Conservation (phyloP, 164 flowering plant genomes). For the Warburgia ugandensis region DNA sequence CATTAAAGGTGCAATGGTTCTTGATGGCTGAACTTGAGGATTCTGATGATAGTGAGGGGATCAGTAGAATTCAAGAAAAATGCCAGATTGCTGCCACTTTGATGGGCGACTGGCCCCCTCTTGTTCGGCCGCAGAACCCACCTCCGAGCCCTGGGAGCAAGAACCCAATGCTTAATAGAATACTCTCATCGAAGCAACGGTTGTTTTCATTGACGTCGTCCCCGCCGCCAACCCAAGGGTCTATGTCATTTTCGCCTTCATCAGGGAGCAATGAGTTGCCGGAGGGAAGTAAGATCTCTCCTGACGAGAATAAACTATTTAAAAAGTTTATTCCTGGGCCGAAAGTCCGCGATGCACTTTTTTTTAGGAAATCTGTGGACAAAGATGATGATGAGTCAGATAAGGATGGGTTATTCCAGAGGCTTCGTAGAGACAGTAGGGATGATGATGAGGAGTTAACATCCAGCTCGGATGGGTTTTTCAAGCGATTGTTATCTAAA, state of each 20-base stretch:
- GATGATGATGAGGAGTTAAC: constrained; percentile 62
- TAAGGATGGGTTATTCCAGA: constrained; percentile 43
- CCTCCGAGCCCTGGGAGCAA: constrained; percentile 55
- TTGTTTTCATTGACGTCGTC: constrained; percentile 68
- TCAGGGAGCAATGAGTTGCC: constrained; percentile 37
- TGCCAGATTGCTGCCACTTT: constrained; percentile 94
- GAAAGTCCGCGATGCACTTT: constrained; percentile 28
- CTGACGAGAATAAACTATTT: constrained; percentile 59
- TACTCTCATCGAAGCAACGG: constrained; percentile 77
- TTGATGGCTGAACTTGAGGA: constrained; percentile 95
- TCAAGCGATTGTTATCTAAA: constrained; percentile 64
- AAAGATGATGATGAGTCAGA: constrained; percentile 43
- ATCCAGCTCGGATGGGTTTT: constrained; percentile 76
- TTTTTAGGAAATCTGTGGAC: constrained; percentile 31
- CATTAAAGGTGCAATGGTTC: constrained; percentile 94
- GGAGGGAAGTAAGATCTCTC: constrained; percentile 32
- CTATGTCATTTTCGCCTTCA: constrained; percentile 49
- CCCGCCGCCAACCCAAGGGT: constrained; percentile 50
- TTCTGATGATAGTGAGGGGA: constrained; percentile 90
- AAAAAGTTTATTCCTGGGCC: constrained; percentile 34
- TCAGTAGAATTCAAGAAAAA: constrained; percentile 92
- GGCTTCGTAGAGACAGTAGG: constrained; percentile 39
- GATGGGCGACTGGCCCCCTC: constrained; percentile 92
- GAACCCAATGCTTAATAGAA: constrained; percentile 63
- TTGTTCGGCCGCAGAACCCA: constrained; percentile 47